Conservation (phyloP, 805 yeast genomes). For the Kluyveromyces nonfermentans region DNA sequence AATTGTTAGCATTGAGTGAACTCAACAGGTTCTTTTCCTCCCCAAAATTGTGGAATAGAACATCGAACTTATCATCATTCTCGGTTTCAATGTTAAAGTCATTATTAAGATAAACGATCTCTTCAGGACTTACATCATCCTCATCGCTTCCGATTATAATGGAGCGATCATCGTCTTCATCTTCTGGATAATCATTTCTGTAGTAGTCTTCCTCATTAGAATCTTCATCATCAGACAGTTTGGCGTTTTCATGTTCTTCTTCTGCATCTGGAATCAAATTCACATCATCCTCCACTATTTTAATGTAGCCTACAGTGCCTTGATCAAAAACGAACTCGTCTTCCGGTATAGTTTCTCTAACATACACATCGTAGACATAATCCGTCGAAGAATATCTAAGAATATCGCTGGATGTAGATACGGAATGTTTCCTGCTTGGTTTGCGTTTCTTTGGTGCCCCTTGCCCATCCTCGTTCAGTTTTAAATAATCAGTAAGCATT, state of each 20-base stretch:
- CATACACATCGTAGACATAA: slow-evolving; percentile 87
- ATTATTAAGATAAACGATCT: slow-evolving; percentile 12
- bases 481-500: slow-evolving; percentile 58
- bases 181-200: slow-evolving; percentile 90
- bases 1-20: slow-evolving; percentile 18
- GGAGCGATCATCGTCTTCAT: slow-evolving; percentile 59
- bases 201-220: slow-evolving; percentile 89
- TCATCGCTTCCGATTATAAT: slow-evolving; percentile 30
- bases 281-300: slow-evolving; percentile 33
- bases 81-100: not conserved
- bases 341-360: slow-evolving; percentile 54
- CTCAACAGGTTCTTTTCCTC: slow-evolving; percentile 16
- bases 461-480: slow-evolving; percentile 24
- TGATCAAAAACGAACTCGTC: slow-evolving; percentile 33
- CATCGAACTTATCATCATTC: slow-evolving; percentile 5
- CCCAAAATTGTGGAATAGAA: slow-evolving; percentile 17
- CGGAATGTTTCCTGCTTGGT: slow-evolving; percentile 18
- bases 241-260: slow-evolving; percentile 32
- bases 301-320: slow-evolving; percentile 32
- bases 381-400: slow-evolving; percentile 36
- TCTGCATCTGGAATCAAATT: slow-evolving; percentile 30
- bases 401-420: slow-evolving; percentile 10
- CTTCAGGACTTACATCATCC: slow-evolving; percentile 31
- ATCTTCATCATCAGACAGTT: slow-evolving; percentile 63
- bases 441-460: slow-evolving; percentile 14